Evolutionary conservation across 495 filamentous ascomycete species (phyloP), one percentile per base, ranked within the genome.

Genomic region (Achaetomiella virescens): DNA sequence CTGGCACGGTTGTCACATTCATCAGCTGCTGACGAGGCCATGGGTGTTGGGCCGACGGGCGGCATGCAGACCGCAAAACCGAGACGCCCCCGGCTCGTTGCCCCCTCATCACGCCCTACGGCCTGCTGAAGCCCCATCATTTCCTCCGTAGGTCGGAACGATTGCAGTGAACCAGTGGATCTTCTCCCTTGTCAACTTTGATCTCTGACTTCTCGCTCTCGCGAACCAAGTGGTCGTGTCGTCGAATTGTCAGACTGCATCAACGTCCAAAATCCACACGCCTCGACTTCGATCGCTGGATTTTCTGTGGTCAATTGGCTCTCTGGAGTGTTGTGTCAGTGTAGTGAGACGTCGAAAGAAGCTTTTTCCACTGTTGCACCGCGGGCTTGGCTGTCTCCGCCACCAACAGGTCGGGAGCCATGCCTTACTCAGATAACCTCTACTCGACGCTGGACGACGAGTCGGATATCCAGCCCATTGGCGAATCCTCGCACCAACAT

Each of bases 401-500:
- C 29, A 36, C 17, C 2, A 21, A 11, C 25, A 43, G 2, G 21
- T 22, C 8, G 42, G 52, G n/a, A 58, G 48, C 33, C 57, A 67
- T 67, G 65, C 72, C 74, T 1, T 75, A 76, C 61, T 73, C 74
- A 10, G 75, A 76, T 62, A 69, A 75, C 50, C 60, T 76, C 57
- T 73, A 72, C 61, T 73, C 71, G 24, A 59, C 66, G 61, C 57
- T 62, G 42, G 73, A 65, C 58, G 66, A 71, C 56, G 67, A 71
- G 47, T 63, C 65, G 53, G 72, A 72, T 27, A 38, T 54, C 41
- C 68, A 67, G 48, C 46, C 48, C 25, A 44, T 50, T 48, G 55
- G 14, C 21, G 36, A 56, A 3, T 15, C 33, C 7, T 38, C 42
- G 9, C 29, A 9, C 29, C 52, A 38, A 21, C 31, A 27, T 9